Evolutionary conservation across 2,329 filamentous ascomycete genomes (phyloP).

Genomic region (Chrysosphaeria jannelii): DNA sequence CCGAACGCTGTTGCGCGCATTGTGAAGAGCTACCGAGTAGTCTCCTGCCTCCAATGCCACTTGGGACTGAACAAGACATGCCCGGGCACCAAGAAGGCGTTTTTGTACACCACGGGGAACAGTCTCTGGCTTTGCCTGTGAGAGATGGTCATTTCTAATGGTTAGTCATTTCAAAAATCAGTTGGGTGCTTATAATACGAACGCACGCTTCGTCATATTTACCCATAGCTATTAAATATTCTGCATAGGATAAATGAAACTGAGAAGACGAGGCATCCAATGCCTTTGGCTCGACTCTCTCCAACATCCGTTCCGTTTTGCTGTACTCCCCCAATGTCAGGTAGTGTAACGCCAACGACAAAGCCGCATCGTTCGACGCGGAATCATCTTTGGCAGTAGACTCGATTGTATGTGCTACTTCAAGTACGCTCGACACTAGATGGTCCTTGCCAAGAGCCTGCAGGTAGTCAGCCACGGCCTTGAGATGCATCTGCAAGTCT

Average conservation of each 20-base stretch:
- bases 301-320: slow-evolving; percentile 22
- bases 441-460: slow-evolving; percentile 18
- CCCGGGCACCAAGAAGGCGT: slow-evolving; percentile 12
- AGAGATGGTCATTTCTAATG: slow-evolving; percentile 3
- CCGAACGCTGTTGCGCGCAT: slow-evolving; percentile 26
- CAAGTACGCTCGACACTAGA: slow-evolving; percentile 15
- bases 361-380: slow-evolving; percentile 12
- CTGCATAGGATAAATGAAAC: slow-evolving; percentile 41
- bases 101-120: slow-evolving; percentile 1
- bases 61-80: slow-evolving; percentile 31
- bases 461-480: slow-evolving; percentile 19
- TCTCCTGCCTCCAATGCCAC: slow-evolving; percentile 32
- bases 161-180: no score
- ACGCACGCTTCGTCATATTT: slow-evolving; percentile 28
- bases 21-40: slow-evolving; percentile 23
- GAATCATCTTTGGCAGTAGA: background rate
- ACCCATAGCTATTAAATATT: slow-evolving; percentile 40
- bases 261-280: no score
- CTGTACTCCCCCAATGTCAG: slow-evolving; percentile 19
- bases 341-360: slow-evolving; percentile 21
- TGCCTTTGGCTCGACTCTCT: no score
- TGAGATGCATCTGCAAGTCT: slow-evolving; percentile 17
- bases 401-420: slow-evolving; percentile 11
- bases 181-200: background rate
- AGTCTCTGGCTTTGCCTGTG: slow-evolving; percentile 2